Conservation (phyloP, 805 yeast species). For the Kuraishia piskuri region DNA sequence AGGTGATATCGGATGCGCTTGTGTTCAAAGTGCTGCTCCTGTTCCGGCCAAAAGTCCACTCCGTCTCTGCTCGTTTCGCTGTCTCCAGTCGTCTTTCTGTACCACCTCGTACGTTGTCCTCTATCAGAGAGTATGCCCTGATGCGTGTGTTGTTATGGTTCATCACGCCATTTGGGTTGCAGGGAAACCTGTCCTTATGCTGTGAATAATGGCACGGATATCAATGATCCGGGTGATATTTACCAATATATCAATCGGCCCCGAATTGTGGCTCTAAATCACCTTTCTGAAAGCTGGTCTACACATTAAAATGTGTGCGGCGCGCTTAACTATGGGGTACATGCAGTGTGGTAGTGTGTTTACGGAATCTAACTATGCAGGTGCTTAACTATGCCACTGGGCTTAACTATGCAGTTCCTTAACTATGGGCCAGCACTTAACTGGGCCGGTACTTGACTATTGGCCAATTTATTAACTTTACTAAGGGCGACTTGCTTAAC, state of each 20-base stretch:
- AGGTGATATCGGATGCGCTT: not conserved
- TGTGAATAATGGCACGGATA: too few species aligned
- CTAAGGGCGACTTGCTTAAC: not conserved
- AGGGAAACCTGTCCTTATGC: too few species aligned
- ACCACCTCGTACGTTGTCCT: constrained; percentile 1
- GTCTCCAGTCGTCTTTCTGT: constrained; percentile 1
- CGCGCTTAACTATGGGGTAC: not conserved
- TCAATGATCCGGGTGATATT: too few species aligned
- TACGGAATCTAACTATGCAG: too few species aligned
- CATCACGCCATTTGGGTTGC: too few species aligned
- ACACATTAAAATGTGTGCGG: not conserved
- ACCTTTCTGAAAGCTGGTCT: too few species aligned
- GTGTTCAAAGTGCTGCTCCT: not conserved
- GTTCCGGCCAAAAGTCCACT: not conserved
- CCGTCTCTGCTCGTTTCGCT: not conserved
- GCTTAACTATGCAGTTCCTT: not conserved
- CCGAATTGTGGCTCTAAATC: too few species aligned
- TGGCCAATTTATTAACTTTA: not conserved
- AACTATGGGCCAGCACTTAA: not conserved
- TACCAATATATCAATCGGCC: too few species aligned
- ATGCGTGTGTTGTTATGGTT: not conserved
- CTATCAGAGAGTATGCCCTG: constrained; percentile 1
- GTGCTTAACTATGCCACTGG: not conserved
- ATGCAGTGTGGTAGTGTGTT: not conserved
- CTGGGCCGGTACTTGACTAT: too few species aligned